Evolutionary conservation across 75 land plant species (phyloP).

Genomic region (Cryptomeria japonica): DNA sequence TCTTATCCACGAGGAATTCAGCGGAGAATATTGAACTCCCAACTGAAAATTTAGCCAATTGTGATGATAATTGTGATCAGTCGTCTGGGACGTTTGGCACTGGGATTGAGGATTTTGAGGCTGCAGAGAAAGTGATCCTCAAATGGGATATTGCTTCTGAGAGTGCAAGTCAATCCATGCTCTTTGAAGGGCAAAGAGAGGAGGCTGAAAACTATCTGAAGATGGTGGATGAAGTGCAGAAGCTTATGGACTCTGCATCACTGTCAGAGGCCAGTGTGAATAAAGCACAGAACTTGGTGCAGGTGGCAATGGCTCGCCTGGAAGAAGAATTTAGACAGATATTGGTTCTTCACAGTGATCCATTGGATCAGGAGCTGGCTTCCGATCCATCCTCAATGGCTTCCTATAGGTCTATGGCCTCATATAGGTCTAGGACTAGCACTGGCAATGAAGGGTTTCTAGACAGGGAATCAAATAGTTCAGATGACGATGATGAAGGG

Average conservation of each 20-base stretch:
- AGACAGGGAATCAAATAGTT: constrained; percentile 31
- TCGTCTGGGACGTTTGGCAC: background rate
- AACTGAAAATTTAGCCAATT: background rate
- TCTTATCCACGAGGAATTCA: background rate
- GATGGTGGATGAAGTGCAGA: constrained; percentile 36
- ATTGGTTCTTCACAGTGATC: constrained; percentile 39
- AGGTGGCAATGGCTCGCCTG: constrained; percentile 61
- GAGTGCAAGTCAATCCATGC: constrained; percentile 32
- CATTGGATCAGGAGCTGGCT: constrained; percentile 62
- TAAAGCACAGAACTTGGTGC: constrained; percentile 30
- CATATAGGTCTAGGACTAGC: constrained; percentile 33
- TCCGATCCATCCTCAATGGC: constrained; percentile 16
- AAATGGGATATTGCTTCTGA: constrained; percentile 31
- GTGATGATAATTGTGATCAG: background rate
- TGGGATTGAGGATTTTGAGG: constrained; percentile 30
- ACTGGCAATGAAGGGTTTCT: constrained; percentile 33
- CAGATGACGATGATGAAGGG: constrained; percentile 31
- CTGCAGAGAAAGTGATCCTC: constrained; percentile 31
- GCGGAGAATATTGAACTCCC: background rate
- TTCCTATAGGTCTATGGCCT: constrained; percentile 37
- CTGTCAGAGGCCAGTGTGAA: constrained; percentile 12
- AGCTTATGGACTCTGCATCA: constrained; percentile 32
- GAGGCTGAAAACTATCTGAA: constrained; percentile 45
- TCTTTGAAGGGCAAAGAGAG: constrained; percentile 51
- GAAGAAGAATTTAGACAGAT: constrained; percentile 66